Base-by-base conservation (phyloP, 2,329 filamentous ascomycete species). In the Epichloe bromicola region DNA sequence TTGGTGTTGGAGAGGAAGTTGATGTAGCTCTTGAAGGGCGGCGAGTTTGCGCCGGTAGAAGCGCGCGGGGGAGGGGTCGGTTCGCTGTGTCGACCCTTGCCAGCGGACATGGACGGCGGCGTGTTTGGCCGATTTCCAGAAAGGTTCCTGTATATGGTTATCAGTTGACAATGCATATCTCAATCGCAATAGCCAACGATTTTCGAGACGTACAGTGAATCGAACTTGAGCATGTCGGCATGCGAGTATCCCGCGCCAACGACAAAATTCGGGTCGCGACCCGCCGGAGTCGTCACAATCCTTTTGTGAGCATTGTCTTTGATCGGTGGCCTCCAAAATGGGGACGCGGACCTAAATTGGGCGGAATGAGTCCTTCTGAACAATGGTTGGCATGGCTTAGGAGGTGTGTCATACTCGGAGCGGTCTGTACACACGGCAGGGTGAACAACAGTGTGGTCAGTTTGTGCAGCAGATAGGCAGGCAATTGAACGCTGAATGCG, bases 171-270 rank as follows among this genome's bases (percentile, higher is more conserved):
- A 7, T n/a, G 23, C 23, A 23, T 34, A 33, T 26, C 26, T 26
- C 11, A n/a, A 23, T 37, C 20, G 10, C 36, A 2, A 37, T 37
- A 7, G 19, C 19, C 30, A 26, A 23, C 5, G 33, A 10, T 20
- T 30, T 19, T 44, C 10, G 15, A 38, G 19, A 67, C 78, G 58
- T 77, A 93, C 88, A 91, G 61, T 30, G 82, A 80, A 62, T 88
- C 87, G 62, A 91, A 85, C 68, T 91, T 95, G 60, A 96, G 76
- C 63, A 95, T 88, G 70, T 97, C 90, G 30, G 91, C 88, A 68
- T 98, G 93, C 14, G 93, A 97, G 66, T 98, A 98, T 44, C 90
- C 85, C 51, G 93, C 93, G 59, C 93, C 93, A 53, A 97, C 86
- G 37, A 98, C 86, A 55, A 91, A 79, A 61, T 74, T 80, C 48